Evolutionary conservation across 2,329 filamentous ascomycete genomes (phyloP).

Genomic region (Aureobasidium zeae): DNA sequence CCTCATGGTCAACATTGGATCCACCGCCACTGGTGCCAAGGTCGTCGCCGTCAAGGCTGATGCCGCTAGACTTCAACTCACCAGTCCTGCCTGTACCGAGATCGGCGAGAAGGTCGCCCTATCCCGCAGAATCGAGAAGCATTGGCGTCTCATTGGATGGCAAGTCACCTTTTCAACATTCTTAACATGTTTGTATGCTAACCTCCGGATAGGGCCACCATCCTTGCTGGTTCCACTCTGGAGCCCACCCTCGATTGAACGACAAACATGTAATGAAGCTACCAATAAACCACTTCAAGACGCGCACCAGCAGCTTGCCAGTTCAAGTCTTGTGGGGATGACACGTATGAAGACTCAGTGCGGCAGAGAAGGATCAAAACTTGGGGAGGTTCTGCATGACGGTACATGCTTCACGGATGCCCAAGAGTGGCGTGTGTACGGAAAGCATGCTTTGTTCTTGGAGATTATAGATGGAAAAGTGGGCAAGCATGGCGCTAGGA

Average conservation of each 20-base stretch:
- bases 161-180: conserved; percentile 13
- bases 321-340: conserved; percentile 5
- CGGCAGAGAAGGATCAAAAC: conserved; percentile 9
- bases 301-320: background rate
- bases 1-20: conserved; percentile 99
- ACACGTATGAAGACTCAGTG: conserved; percentile 6
- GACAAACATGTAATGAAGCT: background rate
- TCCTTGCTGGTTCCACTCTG: conserved; percentile 26
- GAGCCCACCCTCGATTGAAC: conserved; percentile 21
- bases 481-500: conserved; percentile 2
- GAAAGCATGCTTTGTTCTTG: conserved; percentile 8
- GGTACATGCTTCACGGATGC: conserved; percentile 2
- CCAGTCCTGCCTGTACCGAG: conserved; percentile 78
- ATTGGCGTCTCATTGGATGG: conserved; percentile 94
- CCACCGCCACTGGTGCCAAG: conserved; percentile 94
- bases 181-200: background rate
- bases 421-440: background rate
- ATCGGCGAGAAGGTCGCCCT: conserved; percentile 97
- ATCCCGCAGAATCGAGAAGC: conserved; percentile 95
- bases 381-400: conserved; percentile 13
- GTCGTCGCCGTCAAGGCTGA: conserved; percentile 95
- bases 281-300: conserved; percentile 3
- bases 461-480: too few relatives aligned
- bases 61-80: conserved; percentile 88
- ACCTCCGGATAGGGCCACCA: conserved; percentile 23